Evolutionary conservation across 768 basidiomycete genomes (phyloP).

Genomic region (Calocybe indica): DNA sequence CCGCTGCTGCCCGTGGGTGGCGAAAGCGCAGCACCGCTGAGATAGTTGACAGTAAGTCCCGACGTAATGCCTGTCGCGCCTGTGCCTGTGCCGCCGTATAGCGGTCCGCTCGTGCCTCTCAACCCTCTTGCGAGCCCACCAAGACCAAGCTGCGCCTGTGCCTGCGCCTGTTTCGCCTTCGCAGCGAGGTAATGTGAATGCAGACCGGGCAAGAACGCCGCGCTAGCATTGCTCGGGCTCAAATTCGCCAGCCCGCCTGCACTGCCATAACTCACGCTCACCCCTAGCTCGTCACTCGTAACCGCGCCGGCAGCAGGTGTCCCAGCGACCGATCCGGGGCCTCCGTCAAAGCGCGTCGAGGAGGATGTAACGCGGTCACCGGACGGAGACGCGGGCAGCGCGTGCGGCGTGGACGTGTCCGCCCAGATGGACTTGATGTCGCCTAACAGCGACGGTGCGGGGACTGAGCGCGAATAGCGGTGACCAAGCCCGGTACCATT

Average conservation of each 20-base stretch:
- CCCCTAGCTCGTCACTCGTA: slow-evolving; percentile 22
- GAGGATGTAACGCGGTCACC: slow-evolving; percentile 42
- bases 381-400: slow-evolving; percentile 25
- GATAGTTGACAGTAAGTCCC: slow-evolving; percentile 23
- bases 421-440: slow-evolving; percentile 83
- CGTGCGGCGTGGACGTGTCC: slow-evolving; percentile 30
- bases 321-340: slow-evolving; percentile 5
- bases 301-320: background rate
- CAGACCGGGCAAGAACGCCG: slow-evolving; percentile 72
- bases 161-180: slow-evolving; percentile 34
- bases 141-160: slow-evolving; percentile 18
- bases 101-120: slow-evolving; percentile 25
- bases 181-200: slow-evolving; percentile 59
- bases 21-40: slow-evolving; percentile 18
- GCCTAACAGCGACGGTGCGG: slow-evolving; percentile 68
- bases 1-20: slow-evolving; percentile 25
- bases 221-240: slow-evolving; percentile 71
- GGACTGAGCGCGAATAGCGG: slow-evolving; percentile 79
- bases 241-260: slow-evolving; percentile 33
- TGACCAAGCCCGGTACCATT: slow-evolving; percentile 35
- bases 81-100: slow-evolving; percentile 12
- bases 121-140: slow-evolving; percentile 24
- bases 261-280: slow-evolving; percentile 32
- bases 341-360: slow-evolving; percentile 32
- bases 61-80: slow-evolving; percentile 12